Evolutionary conservation across 495 filamentous ascomycete species (phyloP), one percentile per base, ranked within the genome.

Genomic region (Podospora conica): DNA sequence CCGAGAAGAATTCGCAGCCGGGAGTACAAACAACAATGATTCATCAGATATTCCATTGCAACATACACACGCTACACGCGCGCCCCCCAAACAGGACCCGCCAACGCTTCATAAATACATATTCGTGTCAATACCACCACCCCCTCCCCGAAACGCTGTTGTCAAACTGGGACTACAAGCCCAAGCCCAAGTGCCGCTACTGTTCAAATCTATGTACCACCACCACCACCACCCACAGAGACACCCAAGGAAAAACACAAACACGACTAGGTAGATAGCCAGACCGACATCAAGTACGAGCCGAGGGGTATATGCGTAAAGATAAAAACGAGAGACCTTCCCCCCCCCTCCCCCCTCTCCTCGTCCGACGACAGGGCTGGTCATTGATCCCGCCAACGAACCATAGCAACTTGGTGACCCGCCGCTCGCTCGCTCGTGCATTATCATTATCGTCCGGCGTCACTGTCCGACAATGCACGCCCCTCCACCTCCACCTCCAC

Each of bases 261-360:
- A 48, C 40, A 48, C 8, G 40, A 48, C 40, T 5, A 48, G 15
- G n/a, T n/a, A n/a, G n/a, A n/a, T 9, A 31, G 29, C 29, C 29
- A 31, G 29, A 48, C 40, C 40, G 40, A 6, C 40, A n/a, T 48
- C 40, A 48, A 18, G 40, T 8, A 48, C 15, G 40, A 27, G 55
- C 55, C 25, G 55, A 57, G 55, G 55, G 55, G 55, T 57, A 57
- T 57, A 27, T 57, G 23, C 8, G 22, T 57, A 57, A 57, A 57
- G 55, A 57, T 57, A 15, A 23, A 57, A 23, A 27, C 25, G 22
- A 23, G 22, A 27, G 55, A 5, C 55, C 54, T 24, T 11, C 27
- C 40, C 63, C 28, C 21, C 28, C 40, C 55, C 55, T 9, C 55
- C 53, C 20, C 11, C 11, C 15, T 31, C 21, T 22, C 53, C 9